These are phyloP conservation scores for Gossypium herbaceum DNA, from an alignment of 345 rosid genomes.

Conservation along the genomic window DNA sequence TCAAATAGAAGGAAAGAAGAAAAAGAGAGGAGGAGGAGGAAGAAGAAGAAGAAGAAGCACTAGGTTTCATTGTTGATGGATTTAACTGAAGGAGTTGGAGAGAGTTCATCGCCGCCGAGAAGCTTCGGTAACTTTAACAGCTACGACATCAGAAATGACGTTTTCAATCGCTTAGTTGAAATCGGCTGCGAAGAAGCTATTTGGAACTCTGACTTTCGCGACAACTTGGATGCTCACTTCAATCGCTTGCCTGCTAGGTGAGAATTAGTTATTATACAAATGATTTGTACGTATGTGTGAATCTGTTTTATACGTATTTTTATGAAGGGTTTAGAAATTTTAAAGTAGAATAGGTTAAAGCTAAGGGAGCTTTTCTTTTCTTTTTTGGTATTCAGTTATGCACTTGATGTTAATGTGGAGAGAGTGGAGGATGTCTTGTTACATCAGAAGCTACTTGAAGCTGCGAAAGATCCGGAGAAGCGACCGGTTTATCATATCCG, in stretches of 20 bases:
- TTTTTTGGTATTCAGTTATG: constrained; percentile 39
- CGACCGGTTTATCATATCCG: constrained; percentile 62
- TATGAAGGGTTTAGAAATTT: background rate
- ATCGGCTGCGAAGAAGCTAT: constrained; percentile 43
- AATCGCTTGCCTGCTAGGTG: constrained; percentile 68
- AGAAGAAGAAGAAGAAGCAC: background rate
- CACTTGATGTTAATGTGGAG: constrained; percentile 65
- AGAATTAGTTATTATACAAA: background rate
- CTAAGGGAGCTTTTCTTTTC: background rate
- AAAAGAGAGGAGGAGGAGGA: background rate
- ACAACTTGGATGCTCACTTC: constrained; percentile 57
- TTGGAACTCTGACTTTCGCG: constrained; percentile 52
- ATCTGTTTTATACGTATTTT: background rate
- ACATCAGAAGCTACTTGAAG: constrained; percentile 51
- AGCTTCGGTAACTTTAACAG: constrained; percentile 39
- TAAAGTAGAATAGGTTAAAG: background rate
- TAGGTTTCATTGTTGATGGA: constrained; percentile 38
- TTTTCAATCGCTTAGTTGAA: constrained; percentile 52
- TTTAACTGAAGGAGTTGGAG: constrained; percentile 70
- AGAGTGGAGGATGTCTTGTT: constrained; percentile 60
- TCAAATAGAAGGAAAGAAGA: background rate
- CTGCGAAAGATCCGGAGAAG: constrained; percentile 55
- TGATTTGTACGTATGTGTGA: background rate
- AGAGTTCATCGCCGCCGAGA: constrained; percentile 77
- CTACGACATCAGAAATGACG: constrained; percentile 50